These are phyloP conservation scores for Terana coerulea DNA, from an alignment of 768 basidiomycete genomes.

Conservation along the genomic window DNA sequence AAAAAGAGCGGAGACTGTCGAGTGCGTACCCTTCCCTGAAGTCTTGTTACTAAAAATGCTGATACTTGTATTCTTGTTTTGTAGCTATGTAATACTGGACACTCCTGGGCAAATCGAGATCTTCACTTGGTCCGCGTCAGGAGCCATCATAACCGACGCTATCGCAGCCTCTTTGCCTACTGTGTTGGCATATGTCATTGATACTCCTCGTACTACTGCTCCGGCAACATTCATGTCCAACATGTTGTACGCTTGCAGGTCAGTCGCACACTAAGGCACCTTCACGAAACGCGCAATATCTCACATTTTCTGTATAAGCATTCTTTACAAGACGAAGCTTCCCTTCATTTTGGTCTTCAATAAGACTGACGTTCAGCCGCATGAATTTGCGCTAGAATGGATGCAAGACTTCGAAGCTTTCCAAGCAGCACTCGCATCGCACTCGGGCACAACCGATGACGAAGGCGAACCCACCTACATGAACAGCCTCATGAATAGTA, in stretches of 20 bases:
- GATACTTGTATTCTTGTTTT: background rate
- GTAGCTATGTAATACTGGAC: conserved; percentile 90
- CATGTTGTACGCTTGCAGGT: conserved; percentile 99
- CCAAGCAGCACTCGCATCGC: conserved; percentile 78
- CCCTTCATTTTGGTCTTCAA: conserved; percentile 99
- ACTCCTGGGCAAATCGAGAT: conserved; percentile 99
- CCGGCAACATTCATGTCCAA: conserved; percentile 99
- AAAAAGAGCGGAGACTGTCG: conserved; percentile 82
- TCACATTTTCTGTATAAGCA: conserved; percentile 41
- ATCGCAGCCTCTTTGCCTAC: conserved; percentile 91
- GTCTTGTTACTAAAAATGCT: background rate
- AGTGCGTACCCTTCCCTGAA: conserved; percentile 49
- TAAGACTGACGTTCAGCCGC: conserved; percentile 90
- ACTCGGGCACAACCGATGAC: conserved; percentile 61
- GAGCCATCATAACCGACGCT: conserved; percentile 97
- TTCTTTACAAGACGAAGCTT: conserved; percentile 95
- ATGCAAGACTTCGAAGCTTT: conserved; percentile 98
- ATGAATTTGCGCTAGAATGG: conserved; percentile 94
- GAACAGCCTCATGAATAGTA: conserved; percentile 98
- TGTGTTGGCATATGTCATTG: conserved; percentile 94
- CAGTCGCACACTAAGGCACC: background rate
- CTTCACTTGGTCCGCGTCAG: conserved; percentile 99
- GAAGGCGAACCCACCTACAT: conserved; percentile 96
- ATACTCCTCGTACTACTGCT: conserved; percentile 90
- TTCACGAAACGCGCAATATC: background rate